Base-by-base conservation (phyloP, 805 yeast genomes). In the Candida incommunis region DNA sequence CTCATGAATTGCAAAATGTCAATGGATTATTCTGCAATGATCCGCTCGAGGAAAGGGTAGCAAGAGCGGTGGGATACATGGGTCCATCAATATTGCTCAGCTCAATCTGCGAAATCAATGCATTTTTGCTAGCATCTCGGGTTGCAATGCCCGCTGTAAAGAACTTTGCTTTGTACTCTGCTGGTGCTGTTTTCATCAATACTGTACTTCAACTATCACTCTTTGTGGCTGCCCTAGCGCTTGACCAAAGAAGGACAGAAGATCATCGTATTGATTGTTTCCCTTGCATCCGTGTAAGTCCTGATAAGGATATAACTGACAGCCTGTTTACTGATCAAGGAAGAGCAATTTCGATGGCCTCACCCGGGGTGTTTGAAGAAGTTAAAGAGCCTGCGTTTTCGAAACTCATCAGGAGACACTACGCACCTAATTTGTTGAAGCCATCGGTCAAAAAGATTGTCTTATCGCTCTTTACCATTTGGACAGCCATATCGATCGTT, bases 91-190 rank as follows among this genome's bases (percentile, higher is more conserved):
- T 94, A 46, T 58, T 85, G 7, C 66, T 85, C 21, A 81, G 95
- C 45, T 76, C 94, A 0, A 52, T 78, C 1, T 75, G 88, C 41
- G 96, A 92, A 55, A 69, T 80, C n/a, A 67, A 77, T 5, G 83
- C 95, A 55, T 87, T 90, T 55, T 62, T 76, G 4, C 65, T 90
- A 37, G 95, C 95, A 0, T 69, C 94, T 0, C 61, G 69, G 3
- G 96, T 92, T 4, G 72, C 80, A 11, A 92, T 92, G 96, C 97
- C 97, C 1, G 97, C 97, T 0, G 97, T 90, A 18, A 72, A 81
- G 50, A 92, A 88, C 61, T 90, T 90, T 68, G 96, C 98, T 0
- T 62, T 82, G 13, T 92, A 85, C 57, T 84, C 95, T 4, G 88
- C 95, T 0, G 82, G 86, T 16, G 90, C 97, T 0, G 80, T 90